Evolutionary conservation across 2,329 filamentous ascomycete genomes (phyloP), one percentile per base, ranked within the genome.

Genomic region (Aspergillus sp.): DNA sequence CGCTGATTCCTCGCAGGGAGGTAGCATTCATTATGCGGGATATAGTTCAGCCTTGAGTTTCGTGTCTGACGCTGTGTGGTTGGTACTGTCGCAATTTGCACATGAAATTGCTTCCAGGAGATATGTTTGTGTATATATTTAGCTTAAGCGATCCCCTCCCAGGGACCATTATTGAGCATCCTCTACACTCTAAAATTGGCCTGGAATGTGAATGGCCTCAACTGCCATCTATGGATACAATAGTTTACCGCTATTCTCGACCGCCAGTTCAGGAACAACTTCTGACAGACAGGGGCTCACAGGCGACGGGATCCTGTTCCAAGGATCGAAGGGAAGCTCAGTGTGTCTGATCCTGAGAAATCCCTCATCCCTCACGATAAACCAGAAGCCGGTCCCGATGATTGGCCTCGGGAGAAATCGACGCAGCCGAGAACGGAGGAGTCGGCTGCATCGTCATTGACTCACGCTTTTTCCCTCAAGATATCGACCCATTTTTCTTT

Each of bases 401-500:
- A 57, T 61, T 48, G 59, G 59, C 59, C n/a, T 57, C 52, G 59
- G 59, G 31, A 22, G 38, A 50, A 60, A 19, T 54, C 34, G 47
- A 23, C 50, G 43, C 31, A 61, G 54, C 59, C 59, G 59, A 61
- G 46, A 57, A 47, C 59, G 59, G 59, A 57, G 59, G 59, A 57
- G 31, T 43, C 46, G 17, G 31, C 43, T 64, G 64, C 61, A 65
- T 66, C 65, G 66, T 67, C 66, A 67, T 67, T 66, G 59, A 61
- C 45, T 58, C 54, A 61, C 49, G 19, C 15, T 47, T 51, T 54
- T 34, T 38, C 49, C 30, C 49, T 47, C 25, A n/a, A 31, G 34
- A 60, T 41, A 64, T 60, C 64, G 60, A 66, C 66, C 65, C 63
- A 68, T 62, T 66, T 65, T 62, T 62, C 52, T 59, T 57, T 51